Base-by-base conservation (phyloP, 306 rosid species). In the Ceratonia siliqua region DNA sequence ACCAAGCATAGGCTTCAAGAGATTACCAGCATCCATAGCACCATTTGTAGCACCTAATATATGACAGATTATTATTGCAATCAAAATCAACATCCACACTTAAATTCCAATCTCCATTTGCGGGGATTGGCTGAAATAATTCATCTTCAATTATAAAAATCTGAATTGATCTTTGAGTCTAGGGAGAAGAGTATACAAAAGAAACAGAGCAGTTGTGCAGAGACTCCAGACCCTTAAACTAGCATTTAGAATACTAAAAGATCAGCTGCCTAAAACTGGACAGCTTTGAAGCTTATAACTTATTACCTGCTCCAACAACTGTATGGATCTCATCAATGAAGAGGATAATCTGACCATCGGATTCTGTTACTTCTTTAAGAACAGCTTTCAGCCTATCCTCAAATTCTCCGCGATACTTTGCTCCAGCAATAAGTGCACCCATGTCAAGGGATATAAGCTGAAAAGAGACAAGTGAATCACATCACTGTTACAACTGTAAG, bases 21-120 rank as follows among this genome's bases (percentile, higher is more conserved):
- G 97, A 79, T 94, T 94, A 53, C 99, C 99, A 58, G 99, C 99
- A 81, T 94, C 99, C 99, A 94, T 87, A 41, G 99, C 97, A 78
- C 99, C 99, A 74, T 85, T 92, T 8, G 96, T 92, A 73, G 99
- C 99, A 83, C 99, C 99, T 94, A 80, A 68, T 55, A 82, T 52
- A 57, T 63, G 39, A 72, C 62, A 63, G 61, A 68, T 62, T 62
- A 68, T 4, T 17, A 42, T 65, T 61, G 43, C 75, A 64, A 52
- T 11, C 61, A 77, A 55, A 65, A 50, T 32, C 35, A 30, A 43
- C 72, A 68, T 78, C 68, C 42, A 66, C 15, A 48, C 11, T 20
- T 17, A 49, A 46, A 70, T 56, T 66, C 54, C 58, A 62, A 50
- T 33, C 52, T 30, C 38, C 42, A 30, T 69, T 72, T 27, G 46